Conservation (phyloP, 768 basidiomycete genomes). For the Serendipita vermifera region DNA sequence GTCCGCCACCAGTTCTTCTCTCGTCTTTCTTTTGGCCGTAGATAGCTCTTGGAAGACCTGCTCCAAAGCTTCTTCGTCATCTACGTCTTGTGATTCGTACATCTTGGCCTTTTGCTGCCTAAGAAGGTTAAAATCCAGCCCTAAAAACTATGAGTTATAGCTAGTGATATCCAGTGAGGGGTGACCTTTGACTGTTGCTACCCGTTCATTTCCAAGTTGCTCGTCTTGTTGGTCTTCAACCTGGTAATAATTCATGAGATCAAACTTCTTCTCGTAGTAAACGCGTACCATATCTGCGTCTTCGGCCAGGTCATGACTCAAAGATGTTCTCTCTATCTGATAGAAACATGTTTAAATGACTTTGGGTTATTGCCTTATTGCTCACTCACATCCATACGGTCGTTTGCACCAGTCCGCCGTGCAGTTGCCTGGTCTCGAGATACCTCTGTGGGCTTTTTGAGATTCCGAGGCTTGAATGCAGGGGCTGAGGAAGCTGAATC, state of each 20-base stretch:
- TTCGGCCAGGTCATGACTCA: not conserved
- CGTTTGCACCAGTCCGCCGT: conserved; percentile 54
- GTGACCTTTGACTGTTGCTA: conserved; percentile 4
- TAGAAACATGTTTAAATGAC: not conserved
- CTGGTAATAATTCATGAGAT: conserved; percentile 43
- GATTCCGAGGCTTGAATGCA: conserved; percentile 69
- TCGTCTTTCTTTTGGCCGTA: conserved; percentile 52
- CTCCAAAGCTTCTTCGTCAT: conserved; percentile 75
- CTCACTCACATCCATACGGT: conserved; percentile 31
- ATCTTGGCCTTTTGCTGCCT: conserved; percentile 69
- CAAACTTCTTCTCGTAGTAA: conserved; percentile 59
- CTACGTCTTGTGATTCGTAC: conserved; percentile 31
- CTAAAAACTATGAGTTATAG: conserved; percentile 83
- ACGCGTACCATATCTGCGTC: conserved; percentile 72
- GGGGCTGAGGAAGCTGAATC: conserved; percentile 21
- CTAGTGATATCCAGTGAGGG: conserved; percentile 70
- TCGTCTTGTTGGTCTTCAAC: conserved; percentile 54
- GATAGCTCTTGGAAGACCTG: conserved; percentile 46
- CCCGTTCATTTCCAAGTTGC: conserved; percentile 46
- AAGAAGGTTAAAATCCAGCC: conserved; percentile 74
- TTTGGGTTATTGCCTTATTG: not conserved
- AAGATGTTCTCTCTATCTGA: not conserved
- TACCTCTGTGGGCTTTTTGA: conserved; percentile 56
- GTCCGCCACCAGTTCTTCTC: conserved; percentile 61
- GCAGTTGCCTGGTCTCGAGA: conserved; percentile 61